Conservation (phyloP, 805 yeast species). For the Yarrowia sp. region DNA sequence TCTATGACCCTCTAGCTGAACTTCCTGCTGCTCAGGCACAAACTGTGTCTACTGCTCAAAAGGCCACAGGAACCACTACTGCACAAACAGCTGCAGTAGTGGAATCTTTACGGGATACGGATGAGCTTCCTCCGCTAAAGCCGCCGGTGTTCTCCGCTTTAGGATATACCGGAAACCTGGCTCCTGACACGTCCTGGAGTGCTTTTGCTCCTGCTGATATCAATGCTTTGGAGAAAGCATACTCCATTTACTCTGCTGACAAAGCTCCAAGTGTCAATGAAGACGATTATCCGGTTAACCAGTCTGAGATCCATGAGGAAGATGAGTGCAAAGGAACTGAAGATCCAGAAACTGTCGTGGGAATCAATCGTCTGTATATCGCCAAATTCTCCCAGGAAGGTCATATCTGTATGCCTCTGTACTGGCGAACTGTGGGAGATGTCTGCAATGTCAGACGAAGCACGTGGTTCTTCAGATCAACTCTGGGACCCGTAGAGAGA, state of each 20-base stretch:
- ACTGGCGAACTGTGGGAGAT: constrained; percentile 51
- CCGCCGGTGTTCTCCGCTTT: constrained; percentile 45
- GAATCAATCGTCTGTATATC: constrained; percentile 47
- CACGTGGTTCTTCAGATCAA: constrained; percentile 52
- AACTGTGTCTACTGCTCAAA: constrained; percentile 24
- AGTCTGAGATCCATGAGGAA: constrained; percentile 39
- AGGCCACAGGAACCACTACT: constrained; percentile 38
- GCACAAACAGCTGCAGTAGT: constrained; percentile 23
- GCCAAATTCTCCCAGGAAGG: constrained; percentile 42
- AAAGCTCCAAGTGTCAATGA: constrained; percentile 3
- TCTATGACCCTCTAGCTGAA: constrained; percentile 46
- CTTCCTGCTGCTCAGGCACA: constrained; percentile 42
- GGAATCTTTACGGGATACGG: constrained; percentile 10
- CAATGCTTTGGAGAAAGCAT: constrained; percentile 44
- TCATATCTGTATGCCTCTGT: constrained; percentile 48
- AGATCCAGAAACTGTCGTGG: constrained; percentile 46
- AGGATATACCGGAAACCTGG: constrained; percentile 45
- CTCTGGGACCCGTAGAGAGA: constrained; percentile 50
- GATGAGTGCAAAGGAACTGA: constrained; percentile 26
- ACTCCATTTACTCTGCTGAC: constrained; percentile 35
- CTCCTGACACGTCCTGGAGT: constrained; percentile 49
- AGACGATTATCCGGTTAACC: constrained; percentile 12
- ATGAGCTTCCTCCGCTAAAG: constrained; percentile 29
- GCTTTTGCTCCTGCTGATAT: constrained; percentile 53
- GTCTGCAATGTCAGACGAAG: constrained; percentile 49